Evolutionary conservation across 352 stramenopile species (phyloP).

Genomic region (Phytopythium helicoides): DNA sequence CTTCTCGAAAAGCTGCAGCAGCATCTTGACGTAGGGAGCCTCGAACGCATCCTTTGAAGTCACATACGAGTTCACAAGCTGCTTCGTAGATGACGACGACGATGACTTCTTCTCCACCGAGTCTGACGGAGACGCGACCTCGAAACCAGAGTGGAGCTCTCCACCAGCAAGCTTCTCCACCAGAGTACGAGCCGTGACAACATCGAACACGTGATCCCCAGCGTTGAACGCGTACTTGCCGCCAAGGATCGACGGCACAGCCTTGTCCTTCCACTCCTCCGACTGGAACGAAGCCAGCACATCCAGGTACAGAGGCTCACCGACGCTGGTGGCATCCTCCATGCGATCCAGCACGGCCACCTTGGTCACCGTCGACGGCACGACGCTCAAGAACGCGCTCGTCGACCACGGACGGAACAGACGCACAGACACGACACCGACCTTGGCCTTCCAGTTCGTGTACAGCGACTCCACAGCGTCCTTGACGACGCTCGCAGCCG

Average conservation of each 20-base stretch:
- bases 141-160: slow-evolving; percentile 72
- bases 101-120: slow-evolving; percentile 24
- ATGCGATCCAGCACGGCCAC: slow-evolving; percentile 91
- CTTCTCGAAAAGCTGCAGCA: slow-evolving; percentile 71
- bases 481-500: slow-evolving; percentile 84
- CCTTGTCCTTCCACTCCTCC: slow-evolving; percentile 57
- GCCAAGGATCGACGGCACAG: slow-evolving; percentile 70
- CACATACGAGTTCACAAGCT: slow-evolving; percentile 54
- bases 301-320: slow-evolving; percentile 91
- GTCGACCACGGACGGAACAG: slow-evolving; percentile 91
- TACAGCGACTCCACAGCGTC: slow-evolving; percentile 85
- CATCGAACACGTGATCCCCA: slow-evolving; percentile 74
- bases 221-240: slow-evolving; percentile 76
- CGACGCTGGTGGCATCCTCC: slow-evolving; percentile 83
- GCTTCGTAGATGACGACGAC: slow-evolving; percentile 23
- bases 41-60: slow-evolving; percentile 62
- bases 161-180: slow-evolving; percentile 62
- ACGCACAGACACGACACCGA: slow-evolving; percentile 87
- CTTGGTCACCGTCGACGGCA: slow-evolving; percentile 73
- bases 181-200: slow-evolving; percentile 75
- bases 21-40: slow-evolving; percentile 76
- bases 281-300: slow-evolving; percentile 90
- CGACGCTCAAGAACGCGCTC: slow-evolving; percentile 65
- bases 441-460: slow-evolving; percentile 81
- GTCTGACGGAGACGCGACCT: slow-evolving; percentile 31